phyloP scores from a whole-genome alignment of 2,329 filamentous ascomycete genomes.

The Epichloe aotearoae region DNA sequence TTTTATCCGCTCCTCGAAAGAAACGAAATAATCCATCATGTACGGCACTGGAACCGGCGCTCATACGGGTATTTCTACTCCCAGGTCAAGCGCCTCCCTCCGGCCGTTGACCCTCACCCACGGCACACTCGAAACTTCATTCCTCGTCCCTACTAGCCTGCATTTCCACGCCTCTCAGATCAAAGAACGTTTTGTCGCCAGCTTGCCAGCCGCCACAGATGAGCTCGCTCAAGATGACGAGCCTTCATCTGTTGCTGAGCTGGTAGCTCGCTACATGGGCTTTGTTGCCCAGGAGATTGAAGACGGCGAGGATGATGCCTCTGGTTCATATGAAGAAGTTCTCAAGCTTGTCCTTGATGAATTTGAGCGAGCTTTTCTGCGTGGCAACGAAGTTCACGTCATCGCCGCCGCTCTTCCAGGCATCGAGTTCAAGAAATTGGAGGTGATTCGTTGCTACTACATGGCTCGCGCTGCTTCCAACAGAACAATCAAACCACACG shows the following conservation, averaged over 20 bases:
- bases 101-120: constrained; percentile 84
- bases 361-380: constrained; percentile 89
- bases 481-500: constrained; percentile 77
- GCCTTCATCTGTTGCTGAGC: constrained; percentile 86
- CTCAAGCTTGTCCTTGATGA: constrained; percentile 87
- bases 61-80: constrained; percentile 94
- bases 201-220: constrained; percentile 81
- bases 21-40: constrained; percentile 41
- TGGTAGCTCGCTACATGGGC: constrained; percentile 87
- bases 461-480: constrained; percentile 72
- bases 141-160: constrained; percentile 86
- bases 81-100: constrained; percentile 82
- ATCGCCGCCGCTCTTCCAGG: constrained; percentile 75
- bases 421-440: constrained; percentile 83
- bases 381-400: constrained; percentile 92
- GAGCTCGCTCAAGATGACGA: constrained; percentile 97
- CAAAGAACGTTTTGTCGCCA: constrained; percentile 78
- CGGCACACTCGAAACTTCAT: constrained; percentile 90
- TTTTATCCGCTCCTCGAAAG: not conserved
- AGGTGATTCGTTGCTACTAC: constrained; percentile 85
- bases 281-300: constrained; percentile 82
- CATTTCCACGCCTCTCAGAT: constrained; percentile 94
- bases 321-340: constrained; percentile 83
- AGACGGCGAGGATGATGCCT: constrained; percentile 78
- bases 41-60: constrained; percentile 73